A percentile compares a stretch with the other conserved stretches of the same genome.
phyloP scores from a whole-genome alignment of 2,329 filamentous ascomycete genomes.

The Verticillium dahliae region DNA sequence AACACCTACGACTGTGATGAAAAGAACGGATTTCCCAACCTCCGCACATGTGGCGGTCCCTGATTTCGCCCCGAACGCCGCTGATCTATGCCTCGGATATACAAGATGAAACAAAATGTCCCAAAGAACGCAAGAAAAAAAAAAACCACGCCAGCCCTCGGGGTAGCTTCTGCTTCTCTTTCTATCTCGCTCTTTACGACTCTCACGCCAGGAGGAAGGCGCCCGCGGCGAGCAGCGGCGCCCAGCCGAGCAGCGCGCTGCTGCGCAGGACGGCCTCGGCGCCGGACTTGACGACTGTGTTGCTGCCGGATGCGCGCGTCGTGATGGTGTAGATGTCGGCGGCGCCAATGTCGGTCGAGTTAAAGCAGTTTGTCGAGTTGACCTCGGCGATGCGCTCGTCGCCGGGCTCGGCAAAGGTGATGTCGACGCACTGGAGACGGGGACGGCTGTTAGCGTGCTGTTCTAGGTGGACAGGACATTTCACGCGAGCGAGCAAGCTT shows the following conservation, averaged over 20 bases:
- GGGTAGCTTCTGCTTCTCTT: neutral
- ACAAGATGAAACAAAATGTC: neutral
- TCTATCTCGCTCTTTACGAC: neutral
- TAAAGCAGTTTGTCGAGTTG: slow-evolving; percentile 81
- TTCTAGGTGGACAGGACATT: neutral
- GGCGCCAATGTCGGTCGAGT: slow-evolving; percentile 72
- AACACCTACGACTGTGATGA: neutral
- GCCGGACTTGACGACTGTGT: slow-evolving; percentile 23
- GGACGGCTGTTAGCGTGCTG: slow-evolving; percentile 1
- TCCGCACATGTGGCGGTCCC: neutral
- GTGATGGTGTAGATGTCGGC: slow-evolving; percentile 68
- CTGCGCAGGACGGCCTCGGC: slow-evolving; percentile 16
- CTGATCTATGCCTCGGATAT: neutral
- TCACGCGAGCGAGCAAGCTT: slow-evolving; percentile 23
- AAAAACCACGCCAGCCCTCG: too few species aligned
- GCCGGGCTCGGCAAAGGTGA: slow-evolving; percentile 77
- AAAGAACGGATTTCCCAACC: neutral
- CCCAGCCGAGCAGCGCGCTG: slow-evolving; percentile 28
- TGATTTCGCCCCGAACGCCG: neutral
- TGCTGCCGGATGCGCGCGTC: slow-evolving; percentile 32
- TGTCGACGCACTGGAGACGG: slow-evolving; percentile 73
- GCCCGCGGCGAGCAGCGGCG: slow-evolving; percentile 31
- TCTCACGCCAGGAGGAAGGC: slow-evolving; percentile 31
- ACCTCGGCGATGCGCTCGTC: slow-evolving; percentile 63
- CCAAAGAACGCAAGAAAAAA: too few species aligned